Evolutionary conservation across 1,284 basidiomycete species (phyloP), one percentile per base, ranked within the genome.

Genomic region (Ceraceosorus bombacis): DNA sequence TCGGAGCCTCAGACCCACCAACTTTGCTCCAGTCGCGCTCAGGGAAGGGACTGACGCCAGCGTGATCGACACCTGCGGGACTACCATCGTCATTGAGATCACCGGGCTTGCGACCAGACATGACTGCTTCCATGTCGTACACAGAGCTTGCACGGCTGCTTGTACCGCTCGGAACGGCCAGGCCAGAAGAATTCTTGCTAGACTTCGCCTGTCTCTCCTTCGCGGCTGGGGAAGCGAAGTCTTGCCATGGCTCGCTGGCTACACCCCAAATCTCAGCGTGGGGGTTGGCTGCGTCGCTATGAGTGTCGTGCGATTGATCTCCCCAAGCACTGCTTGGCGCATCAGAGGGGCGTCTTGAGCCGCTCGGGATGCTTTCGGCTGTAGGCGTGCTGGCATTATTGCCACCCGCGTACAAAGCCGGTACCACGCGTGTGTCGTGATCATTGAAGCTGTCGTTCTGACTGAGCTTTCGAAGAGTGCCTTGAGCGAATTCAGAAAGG

Each of bases 181-280:
- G 41, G 43, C 53, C 41, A 39, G 51, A 49, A 43, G 8, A 36
- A 36, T 10, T n/a, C 40, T 49, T 53, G 46, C 39, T 38, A n/a
- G 38, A 36, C 51, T 49, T 59, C 27, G 27, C 27, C 40, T 37
- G 37, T 6, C 52, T 41, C 27, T 49, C 53, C n/a, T 54, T 58
- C 6, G 64, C 53, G 41, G 67, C 65, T 13, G 73, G 72, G 17
- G 62, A 60, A 3, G 72, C 71, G 57, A 77, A 76, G 56, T 77
- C 74, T 55, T 76, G 73, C 74, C 74, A 77, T 10, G 74, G 74
- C 60, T 77, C 74, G 27, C 68, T 57, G 7, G 49, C 12, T 43
- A 73, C 70, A 51, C 74, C 74, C 71, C 73, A 76, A 5, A 72
- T 67, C 43, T 74, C 74, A 36, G 74, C 72, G 46, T 73, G 66